These are phyloP conservation scores for Fusarium newnesense DNA, from an alignment of 2,329 filamentous ascomycete genomes.

Conservation along the genomic window DNA sequence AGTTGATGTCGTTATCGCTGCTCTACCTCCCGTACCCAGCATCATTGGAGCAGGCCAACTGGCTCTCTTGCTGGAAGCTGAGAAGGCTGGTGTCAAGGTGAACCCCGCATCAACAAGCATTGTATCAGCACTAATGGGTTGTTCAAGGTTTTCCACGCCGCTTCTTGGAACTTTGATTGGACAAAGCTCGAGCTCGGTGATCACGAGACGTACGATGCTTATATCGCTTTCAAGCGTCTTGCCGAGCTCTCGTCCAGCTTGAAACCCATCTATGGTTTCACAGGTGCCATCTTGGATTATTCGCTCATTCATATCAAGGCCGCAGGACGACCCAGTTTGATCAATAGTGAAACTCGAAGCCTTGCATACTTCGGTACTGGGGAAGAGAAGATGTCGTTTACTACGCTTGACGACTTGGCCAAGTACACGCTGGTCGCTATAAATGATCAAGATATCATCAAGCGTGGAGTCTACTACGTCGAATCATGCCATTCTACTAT, in stretches of 20 bases:
- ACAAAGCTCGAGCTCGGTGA: conserved; percentile 3
- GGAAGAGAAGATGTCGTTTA: not conserved
- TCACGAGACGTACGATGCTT: conserved; percentile 8
- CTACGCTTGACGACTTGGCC: not conserved
- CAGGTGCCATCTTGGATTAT: not conserved
- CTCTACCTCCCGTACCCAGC: not conserved
- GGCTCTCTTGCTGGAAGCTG: not conserved
- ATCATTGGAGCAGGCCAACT: conserved; percentile 3
- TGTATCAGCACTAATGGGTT: not conserved
- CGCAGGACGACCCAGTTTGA: not conserved
- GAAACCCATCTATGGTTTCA: not conserved
- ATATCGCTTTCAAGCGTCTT: conserved; percentile 12
- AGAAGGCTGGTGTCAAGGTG: conserved; percentile 15
- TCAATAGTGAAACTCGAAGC: not conserved
- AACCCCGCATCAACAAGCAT: too few species aligned
- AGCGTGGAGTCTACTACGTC: not conserved
- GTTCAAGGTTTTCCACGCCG: conserved; percentile 4
- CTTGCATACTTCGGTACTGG: not conserved
- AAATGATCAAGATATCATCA: not conserved
- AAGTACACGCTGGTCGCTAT: not conserved
- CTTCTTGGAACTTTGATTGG: conserved; percentile 12
- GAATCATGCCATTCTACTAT: not conserved
- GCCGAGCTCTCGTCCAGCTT: not conserved
- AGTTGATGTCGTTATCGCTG: not conserved
- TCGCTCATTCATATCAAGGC: conserved; percentile 3